A percentile compares a stretch with the other conserved stretches of the same genome.
Evolutionary conservation across 2,329 filamentous ascomycete genomes (phyloP).

Genomic region (Cercospora sesami): DNA sequence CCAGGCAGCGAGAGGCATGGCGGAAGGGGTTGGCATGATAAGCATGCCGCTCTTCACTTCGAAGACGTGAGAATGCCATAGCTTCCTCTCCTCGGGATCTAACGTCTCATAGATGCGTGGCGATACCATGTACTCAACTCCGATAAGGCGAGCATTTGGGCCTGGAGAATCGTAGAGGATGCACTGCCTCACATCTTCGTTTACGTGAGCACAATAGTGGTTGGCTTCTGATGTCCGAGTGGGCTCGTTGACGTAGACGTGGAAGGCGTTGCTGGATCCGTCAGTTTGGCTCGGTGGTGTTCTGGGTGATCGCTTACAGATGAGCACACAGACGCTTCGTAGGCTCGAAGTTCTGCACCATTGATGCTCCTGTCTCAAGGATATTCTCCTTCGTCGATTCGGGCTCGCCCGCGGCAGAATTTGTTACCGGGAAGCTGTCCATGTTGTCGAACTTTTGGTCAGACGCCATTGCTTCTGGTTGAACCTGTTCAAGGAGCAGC

Average conservation of each 20-base stretch:
- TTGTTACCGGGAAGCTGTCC: slow-evolving; percentile 42
- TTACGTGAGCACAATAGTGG: slow-evolving; percentile 81
- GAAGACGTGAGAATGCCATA: slow-evolving; percentile 78
- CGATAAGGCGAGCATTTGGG: slow-evolving; percentile 70
- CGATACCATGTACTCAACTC: slow-evolving; percentile 85
- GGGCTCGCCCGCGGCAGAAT: slow-evolving; percentile 51
- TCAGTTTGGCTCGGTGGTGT: background rate
- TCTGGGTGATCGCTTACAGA: slow-evolving; percentile 43
- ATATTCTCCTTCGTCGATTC: slow-evolving; percentile 57
- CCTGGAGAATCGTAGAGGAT: slow-evolving; percentile 75
- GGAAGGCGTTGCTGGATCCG: slow-evolving; percentile 66
- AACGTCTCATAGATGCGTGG: slow-evolving; percentile 67
- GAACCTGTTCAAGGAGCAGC: background rate
- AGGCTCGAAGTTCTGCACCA: slow-evolving; percentile 67
- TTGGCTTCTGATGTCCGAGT: slow-evolving; percentile 71
- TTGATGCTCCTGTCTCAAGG: slow-evolving; percentile 62
- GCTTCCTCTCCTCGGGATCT: slow-evolving; percentile 63
- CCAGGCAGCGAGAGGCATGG: slow-evolving; percentile 64
- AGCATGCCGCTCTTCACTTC: slow-evolving; percentile 78
- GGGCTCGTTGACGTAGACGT: slow-evolving; percentile 74
- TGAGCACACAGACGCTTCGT: slow-evolving; percentile 75
- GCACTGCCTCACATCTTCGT: slow-evolving; percentile 77
- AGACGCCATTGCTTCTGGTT: background rate
- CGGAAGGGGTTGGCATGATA: slow-evolving; percentile 66
- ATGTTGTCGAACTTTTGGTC: slow-evolving; percentile 10